Evolutionary conservation across 345 rosid species (phyloP), one percentile per base, ranked within the genome.

Genomic region (Lumnitzera racemosa): DNA sequence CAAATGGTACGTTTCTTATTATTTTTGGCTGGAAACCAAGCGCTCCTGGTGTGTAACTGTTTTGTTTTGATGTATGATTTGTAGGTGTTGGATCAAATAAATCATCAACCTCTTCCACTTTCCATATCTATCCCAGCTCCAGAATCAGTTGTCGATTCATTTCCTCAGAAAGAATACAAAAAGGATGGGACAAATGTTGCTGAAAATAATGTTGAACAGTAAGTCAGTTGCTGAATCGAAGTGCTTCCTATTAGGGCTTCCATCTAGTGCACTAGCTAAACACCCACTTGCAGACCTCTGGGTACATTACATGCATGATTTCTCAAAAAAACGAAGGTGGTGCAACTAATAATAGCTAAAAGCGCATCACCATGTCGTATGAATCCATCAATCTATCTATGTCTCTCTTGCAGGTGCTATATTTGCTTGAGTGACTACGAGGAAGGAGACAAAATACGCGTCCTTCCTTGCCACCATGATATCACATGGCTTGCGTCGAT

Each of bases 401-500:
- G 15, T 20, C 12, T n/a, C 24, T 23, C 55, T 49, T 58, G 14
- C 61, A 83, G 94, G 81, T 86, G 89, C 71, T 77, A 86, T 72
- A 86, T 86, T 25, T 86, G 94, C 74, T 65, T 86, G 69, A 74
- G 78, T 1, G 94, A 86, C 72, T 86, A 81, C 3, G 88, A 74
- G 64, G 94, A 86, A 66, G 89, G 80, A 47, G 86, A 86, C 62
- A 72, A 73, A 71, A 86, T 86, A 65, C 74, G 89, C 58, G 77
- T 81, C 70, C 94, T 87, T 55, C 94, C 94, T 11, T 87, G 94
- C 82, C 79, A 76, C 65, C 94, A 87, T 11, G 94, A 87, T 87
- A 83, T 64, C 94, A 87, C 70, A 80, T 83, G 90, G 65, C 77
- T 15, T 86, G 94, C 49, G 81, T 87, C 12, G 94, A 83, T 70